phyloP scores from a whole-genome alignment of 768 basidiomycete genomes.

The Asterophora lycoperdoides region DNA sequence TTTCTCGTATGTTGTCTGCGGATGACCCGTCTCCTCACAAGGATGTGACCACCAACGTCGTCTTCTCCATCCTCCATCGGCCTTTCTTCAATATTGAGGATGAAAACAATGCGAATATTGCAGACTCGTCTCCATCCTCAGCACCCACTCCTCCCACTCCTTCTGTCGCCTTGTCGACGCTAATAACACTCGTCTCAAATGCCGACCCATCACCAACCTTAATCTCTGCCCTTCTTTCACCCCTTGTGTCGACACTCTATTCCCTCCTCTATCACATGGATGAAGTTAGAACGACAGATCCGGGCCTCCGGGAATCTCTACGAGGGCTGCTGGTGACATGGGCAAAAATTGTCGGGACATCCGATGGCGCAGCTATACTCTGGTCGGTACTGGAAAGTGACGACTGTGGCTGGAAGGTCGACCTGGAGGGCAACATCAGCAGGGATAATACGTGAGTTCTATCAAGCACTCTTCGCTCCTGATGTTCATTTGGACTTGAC shows the following conservation, averaged over 20 bases:
- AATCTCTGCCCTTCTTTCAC: constrained; percentile 59
- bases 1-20: constrained; percentile 59
- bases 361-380: constrained; percentile 51
- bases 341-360: constrained; percentile 58
- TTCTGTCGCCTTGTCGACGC: constrained; percentile 40
- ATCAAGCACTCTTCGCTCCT: not conserved
- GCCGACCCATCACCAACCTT: constrained; percentile 75
- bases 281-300: constrained; percentile 56
- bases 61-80: constrained; percentile 48
- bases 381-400: constrained; percentile 56
- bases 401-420: constrained; percentile 51
- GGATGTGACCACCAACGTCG: constrained; percentile 29
- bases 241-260: constrained; percentile 66
- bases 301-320: constrained; percentile 54
- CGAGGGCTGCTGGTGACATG: constrained; percentile 64
- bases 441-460: constrained; percentile 40
- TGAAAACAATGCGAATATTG: not conserved
- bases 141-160: constrained; percentile 21
- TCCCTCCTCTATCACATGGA: constrained; percentile 55
- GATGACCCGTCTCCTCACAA: constrained; percentile 26
- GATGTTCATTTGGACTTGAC: not conserved
- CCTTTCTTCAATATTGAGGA: constrained; percentile 36
- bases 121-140: constrained; percentile 1
- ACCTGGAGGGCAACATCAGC: constrained; percentile 48
- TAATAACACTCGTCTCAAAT: constrained; percentile 62